These are phyloP conservation scores for Buddleja alternifolia DNA, from an alignment of 257 asterid species.

Conservation along the genomic window DNA sequence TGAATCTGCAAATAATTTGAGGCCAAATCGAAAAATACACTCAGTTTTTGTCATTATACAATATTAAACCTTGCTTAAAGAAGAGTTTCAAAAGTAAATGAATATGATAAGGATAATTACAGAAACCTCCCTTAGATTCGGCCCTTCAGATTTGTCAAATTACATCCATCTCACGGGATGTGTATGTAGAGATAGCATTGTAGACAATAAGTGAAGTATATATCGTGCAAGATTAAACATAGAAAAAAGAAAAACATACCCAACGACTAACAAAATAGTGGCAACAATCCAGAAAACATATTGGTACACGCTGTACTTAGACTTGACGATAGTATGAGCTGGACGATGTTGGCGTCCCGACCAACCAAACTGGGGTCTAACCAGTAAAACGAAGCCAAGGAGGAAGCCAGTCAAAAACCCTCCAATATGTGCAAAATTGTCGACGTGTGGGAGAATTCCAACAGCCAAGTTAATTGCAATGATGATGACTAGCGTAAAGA, in stretches of 20 bases:
- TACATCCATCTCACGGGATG: too few relatives aligned
- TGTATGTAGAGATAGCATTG: neutral
- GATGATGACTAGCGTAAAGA: constrained; percentile 70
- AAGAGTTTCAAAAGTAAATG: neutral
- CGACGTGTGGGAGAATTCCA: constrained; percentile 91
- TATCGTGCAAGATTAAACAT: neutral
- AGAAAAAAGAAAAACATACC: constrained; percentile 53
- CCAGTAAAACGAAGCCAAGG: constrained; percentile 80
- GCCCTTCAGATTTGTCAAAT: too few relatives aligned
- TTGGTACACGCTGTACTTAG: constrained; percentile 75
- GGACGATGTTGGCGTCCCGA: constrained; percentile 55
- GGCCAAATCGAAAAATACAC: neutral
- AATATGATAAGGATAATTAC: too few relatives aligned
- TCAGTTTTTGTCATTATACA: neutral
- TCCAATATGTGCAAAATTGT: constrained; percentile 92
- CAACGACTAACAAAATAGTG: constrained; percentile 51
- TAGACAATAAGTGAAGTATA: neutral
- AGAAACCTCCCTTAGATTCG: too few relatives aligned
- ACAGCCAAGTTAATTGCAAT: constrained; percentile 76
- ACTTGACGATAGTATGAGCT: constrained; percentile 46
- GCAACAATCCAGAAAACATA: constrained; percentile 60
- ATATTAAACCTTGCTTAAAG: neutral
- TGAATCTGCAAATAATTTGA: constrained; percentile 49
- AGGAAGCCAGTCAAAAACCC: constrained; percentile 85
- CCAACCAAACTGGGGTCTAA: constrained; percentile 91